Percentiles rank a stretch among this genome's conserved stretches.
These are phyloP conservation scores for Neoboletus subvelutipes DNA, from an alignment of 768 basidiomycete genomes.

Conservation along the genomic window DNA sequence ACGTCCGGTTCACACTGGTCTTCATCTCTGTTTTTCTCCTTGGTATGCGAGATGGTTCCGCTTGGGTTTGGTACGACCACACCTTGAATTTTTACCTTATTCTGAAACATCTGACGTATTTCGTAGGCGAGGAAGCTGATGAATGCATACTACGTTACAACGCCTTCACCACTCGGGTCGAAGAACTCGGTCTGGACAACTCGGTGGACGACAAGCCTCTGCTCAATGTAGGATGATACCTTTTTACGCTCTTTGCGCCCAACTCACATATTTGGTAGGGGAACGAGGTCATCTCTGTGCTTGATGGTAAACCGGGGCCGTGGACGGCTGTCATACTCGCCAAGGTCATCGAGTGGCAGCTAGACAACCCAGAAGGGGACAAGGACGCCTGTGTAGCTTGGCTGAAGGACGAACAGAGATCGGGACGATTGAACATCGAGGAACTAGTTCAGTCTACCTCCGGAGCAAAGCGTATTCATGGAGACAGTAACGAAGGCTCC, in stretches of 20 bases:
- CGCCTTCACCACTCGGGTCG: slow-evolving; percentile 54
- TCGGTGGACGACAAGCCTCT: slow-evolving; percentile 70
- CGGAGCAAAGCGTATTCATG: slow-evolving; percentile 28
- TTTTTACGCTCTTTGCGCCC: not conserved
- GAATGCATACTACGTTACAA: slow-evolving; percentile 65
- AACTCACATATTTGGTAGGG: slow-evolving; percentile 51
- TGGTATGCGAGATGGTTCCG: slow-evolving; percentile 67
- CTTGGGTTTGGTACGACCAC: slow-evolving; percentile 43
- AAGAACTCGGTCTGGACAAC: slow-evolving; percentile 57
- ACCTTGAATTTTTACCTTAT: not conserved
- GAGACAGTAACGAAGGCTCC: slow-evolving; percentile 14
- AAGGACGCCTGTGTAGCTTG: slow-evolving; percentile 69
- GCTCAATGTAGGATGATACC: slow-evolving; percentile 62
- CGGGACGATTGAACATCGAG: slow-evolving; percentile 43
- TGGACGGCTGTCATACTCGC: slow-evolving; percentile 66
- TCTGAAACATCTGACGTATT: not conserved
- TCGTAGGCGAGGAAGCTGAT: slow-evolving; percentile 43
- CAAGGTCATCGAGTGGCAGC: slow-evolving; percentile 82
- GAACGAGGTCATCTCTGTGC: slow-evolving; percentile 52
- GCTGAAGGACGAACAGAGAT: slow-evolving; percentile 55
- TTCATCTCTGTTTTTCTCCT: slow-evolving; percentile 68
- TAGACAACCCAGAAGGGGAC: slow-evolving; percentile 66
- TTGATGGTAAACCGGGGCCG: slow-evolving; percentile 63
- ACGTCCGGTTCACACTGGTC: slow-evolving; percentile 67
- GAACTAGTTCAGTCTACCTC: slow-evolving; percentile 21